Evolutionary conservation across 2,329 filamentous ascomycete species (phyloP).

Genomic region (Grosmannia clavigera): DNA sequence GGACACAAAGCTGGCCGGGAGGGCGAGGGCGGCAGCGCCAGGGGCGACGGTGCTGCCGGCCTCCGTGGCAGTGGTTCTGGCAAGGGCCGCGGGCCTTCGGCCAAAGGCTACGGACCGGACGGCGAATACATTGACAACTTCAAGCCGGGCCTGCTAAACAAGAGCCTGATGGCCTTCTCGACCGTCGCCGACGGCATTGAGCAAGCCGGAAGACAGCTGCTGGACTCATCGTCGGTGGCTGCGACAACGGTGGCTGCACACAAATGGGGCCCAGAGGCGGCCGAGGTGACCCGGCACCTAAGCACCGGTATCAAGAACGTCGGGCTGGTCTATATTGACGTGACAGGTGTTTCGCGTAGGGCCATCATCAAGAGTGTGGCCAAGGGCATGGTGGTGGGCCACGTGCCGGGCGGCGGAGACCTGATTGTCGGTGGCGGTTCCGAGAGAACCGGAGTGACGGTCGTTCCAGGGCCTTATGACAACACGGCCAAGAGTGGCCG

Average conservation of each 20-base stretch:
- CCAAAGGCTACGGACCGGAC: constrained; percentile 55
- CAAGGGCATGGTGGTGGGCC: constrained; percentile 88
- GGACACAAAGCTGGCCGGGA: constrained; percentile 7
- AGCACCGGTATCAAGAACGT: constrained; percentile 91
- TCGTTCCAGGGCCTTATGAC: constrained; percentile 6
- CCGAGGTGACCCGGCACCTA: constrained; percentile 60
- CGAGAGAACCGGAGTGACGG: constrained; percentile 22
- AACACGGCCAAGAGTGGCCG: background rate
- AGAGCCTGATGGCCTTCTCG: constrained; percentile 90
- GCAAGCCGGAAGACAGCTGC: constrained; percentile 66
- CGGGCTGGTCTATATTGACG: constrained; percentile 92
- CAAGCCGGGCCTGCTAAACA: constrained; percentile 89
- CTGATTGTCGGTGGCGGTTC: constrained; percentile 54
- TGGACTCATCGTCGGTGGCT: constrained; percentile 63
- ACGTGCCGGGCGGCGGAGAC: constrained; percentile 60
- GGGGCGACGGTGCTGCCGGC: background rate
- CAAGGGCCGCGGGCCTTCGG: constrained; percentile 32
- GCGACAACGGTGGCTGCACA: constrained; percentile 81
- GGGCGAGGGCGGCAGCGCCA: background rate
- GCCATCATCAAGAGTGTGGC: constrained; percentile 91
- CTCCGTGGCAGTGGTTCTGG: constrained; percentile 3
- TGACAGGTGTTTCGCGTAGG: constrained; percentile 77
- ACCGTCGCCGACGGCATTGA: constrained; percentile 92
- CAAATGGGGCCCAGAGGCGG: constrained; percentile 76
- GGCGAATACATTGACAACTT: constrained; percentile 53